A percentile compares a stretch with the other conserved stretches of the same genome.
phyloP scores from a whole-genome alignment of 2,329 filamentous ascomycete species.

The Trichoderma sp. region DNA sequence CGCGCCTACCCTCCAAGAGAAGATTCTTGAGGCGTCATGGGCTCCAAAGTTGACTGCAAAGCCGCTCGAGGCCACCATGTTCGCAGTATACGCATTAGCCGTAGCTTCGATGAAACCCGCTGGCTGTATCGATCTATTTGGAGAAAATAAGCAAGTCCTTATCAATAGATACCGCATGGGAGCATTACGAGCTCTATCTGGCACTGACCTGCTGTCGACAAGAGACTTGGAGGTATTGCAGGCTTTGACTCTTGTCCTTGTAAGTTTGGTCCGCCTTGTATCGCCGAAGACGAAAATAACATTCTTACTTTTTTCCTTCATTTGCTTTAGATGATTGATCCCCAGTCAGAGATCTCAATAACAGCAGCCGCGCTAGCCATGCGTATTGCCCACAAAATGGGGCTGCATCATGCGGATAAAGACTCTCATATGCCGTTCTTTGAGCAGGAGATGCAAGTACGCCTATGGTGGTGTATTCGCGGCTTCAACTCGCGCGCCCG shows the following conservation, averaged over 20 bases:
- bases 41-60: conserved; percentile 59
- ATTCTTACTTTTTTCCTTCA: neutral
- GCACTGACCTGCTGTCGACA: neutral
- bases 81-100: conserved; percentile 67
- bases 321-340: conserved; percentile 27
- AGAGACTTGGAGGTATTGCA: conserved; percentile 43
- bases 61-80: conserved; percentile 63
- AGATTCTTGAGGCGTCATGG: conserved; percentile 64
- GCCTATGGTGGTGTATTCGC: conserved; percentile 68
- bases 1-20: conserved; percentile 68
- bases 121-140: conserved; percentile 37
- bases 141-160: conserved; percentile 49
- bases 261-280: conserved; percentile 36
- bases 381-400: conserved; percentile 69
- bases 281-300: neutral
- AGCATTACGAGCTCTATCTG: conserved; percentile 57
- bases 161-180: conserved; percentile 56
- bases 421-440: conserved; percentile 61
- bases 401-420: conserved; percentile 65
- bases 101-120: conserved; percentile 65
- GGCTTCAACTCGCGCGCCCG: conserved; percentile 52
- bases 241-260: conserved; percentile 61
- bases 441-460: conserved; percentile 67
- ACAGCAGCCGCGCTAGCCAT: conserved; percentile 64
- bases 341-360: conserved; percentile 54